phyloP scores from a whole-genome alignment of 1,139 yeast genomes.

The Lodderomyces parapsilosis region DNA sequence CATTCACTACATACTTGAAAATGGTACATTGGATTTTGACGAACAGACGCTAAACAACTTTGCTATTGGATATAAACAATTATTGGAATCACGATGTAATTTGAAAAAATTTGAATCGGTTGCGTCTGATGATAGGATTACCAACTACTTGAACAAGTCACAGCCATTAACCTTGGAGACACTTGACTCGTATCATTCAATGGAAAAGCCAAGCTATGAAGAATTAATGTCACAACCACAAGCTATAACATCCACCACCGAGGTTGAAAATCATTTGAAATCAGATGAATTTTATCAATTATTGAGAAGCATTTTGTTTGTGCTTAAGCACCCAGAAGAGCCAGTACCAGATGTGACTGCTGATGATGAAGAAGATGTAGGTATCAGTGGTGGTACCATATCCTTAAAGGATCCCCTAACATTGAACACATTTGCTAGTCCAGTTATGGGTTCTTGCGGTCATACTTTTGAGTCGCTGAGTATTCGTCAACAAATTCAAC shows the following conservation, averaged over 20 bases:
- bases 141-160: background rate
- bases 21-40: slow-evolving; percentile 11
- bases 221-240: slow-evolving; percentile 10
- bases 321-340: slow-evolving; percentile 38
- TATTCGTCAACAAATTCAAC: slow-evolving; percentile 31
- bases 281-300: slow-evolving; percentile 19
- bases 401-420: slow-evolving; percentile 68
- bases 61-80: background rate
- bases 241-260: slow-evolving; percentile 1
- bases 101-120: background rate
- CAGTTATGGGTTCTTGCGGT: slow-evolving; percentile 56
- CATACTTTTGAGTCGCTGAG: slow-evolving; percentile 60
- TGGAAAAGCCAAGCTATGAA: slow-evolving; percentile 11
- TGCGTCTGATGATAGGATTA: background rate
- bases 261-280: background rate
- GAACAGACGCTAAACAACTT: slow-evolving; percentile 7
- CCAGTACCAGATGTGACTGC: slow-evolving; percentile 40
- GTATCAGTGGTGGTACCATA: slow-evolving; percentile 65
- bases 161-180: slow-evolving; percentile 16
- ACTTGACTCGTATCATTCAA: slow-evolving; percentile 17
- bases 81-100: slow-evolving; percentile 1
- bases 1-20: slow-evolving; percentile 10
- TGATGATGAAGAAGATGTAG: slow-evolving; percentile 53
- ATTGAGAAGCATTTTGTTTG: slow-evolving; percentile 26
- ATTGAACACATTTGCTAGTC: slow-evolving; percentile 46